Base-by-base conservation (phyloP, 1,284 basidiomycete species). In the Thecaphora frezii region DNA sequence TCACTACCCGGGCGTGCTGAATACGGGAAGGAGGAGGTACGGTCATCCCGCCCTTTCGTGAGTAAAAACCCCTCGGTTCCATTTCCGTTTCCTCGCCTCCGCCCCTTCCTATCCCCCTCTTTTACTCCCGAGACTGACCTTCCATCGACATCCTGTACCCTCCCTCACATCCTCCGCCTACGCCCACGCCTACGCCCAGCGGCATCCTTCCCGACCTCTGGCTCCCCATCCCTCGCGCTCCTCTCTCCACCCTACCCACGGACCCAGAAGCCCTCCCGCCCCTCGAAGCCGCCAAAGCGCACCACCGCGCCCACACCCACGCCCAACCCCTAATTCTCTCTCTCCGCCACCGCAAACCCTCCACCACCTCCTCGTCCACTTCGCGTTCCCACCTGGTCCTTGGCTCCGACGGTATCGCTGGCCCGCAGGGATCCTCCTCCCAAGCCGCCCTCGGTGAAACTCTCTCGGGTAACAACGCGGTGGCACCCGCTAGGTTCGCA, bases 121-220 rank as follows among this genome's bases (percentile, higher is more conserved):
- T n/a, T n/a, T n/a, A n/a, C n/a, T n/a, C n/a, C n/a, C n/a, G n/a
- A n/a, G n/a, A n/a, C n/a, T n/a, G n/a, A n/a, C n/a, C n/a, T n/a
- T n/a, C n/a, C n/a, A n/a, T n/a, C n/a, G n/a, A n/a, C n/a, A n/a
- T n/a, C n/a, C n/a, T n/a, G n/a, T n/a, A n/a, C n/a, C n/a, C n/a
- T n/a, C n/a, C n/a, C n/a, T n/a, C n/a, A n/a, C n/a, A n/a, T n/a
- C n/a, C n/a, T n/a, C n/a, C n/a, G n/a, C n/a, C n/a, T n/a, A n/a
- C n/a, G n/a, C n/a, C n/a, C n/a, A n/a, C n/a, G n/a, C n/a, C n/a
- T n/a, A n/a, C n/a, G n/a, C n/a, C n/a, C n/a, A 53, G 51, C 8
- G 71, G 74, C 4, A 66, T 62, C 14, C 47, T 77, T 41, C 75
- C 75, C 3, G 66, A 72, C 30, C 51, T 74, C 14, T 77, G 75